Conservation (phyloP, 2,329 filamentous ascomycete genomes). For the Pseudopithomyces maydicus region DNA sequence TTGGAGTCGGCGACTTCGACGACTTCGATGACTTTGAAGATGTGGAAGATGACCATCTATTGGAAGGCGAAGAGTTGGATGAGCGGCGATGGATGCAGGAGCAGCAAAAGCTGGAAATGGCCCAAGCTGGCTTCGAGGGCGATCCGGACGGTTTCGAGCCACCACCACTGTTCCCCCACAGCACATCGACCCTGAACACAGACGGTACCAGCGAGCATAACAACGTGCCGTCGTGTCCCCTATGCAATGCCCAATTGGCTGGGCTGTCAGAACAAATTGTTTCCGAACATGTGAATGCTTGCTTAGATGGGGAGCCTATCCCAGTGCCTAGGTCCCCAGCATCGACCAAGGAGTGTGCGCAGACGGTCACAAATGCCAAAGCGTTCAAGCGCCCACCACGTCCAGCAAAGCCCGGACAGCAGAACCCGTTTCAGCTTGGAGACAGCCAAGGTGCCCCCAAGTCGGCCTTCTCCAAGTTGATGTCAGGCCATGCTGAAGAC, state of each 20-base stretch:
- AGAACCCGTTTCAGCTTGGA: conserved; percentile 72
- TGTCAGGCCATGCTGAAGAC: conserved; percentile 91
- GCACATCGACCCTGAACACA: conserved; percentile 15
- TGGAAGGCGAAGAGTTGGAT: conserved; percentile 57
- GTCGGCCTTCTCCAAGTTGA: conserved; percentile 90
- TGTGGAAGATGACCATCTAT: conserved; percentile 66
- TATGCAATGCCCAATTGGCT: conserved; percentile 71
- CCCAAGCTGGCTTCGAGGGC: conserved; percentile 50
- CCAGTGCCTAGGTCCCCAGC: conserved; percentile 52
- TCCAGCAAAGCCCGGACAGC: conserved; percentile 77
- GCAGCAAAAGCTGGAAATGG: conserved; percentile 61
- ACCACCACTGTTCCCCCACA: conserved; percentile 35
- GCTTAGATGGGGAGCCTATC: conserved; percentile 80
- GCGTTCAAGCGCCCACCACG: conserved; percentile 68
- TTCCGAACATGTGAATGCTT: conserved; percentile 87
- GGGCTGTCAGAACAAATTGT: conserved; percentile 66
- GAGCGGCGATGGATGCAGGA: conserved; percentile 73
- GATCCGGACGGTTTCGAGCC: conserved; percentile 61
- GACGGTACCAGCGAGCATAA: conserved; percentile 21
- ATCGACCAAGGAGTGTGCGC: conserved; percentile 11
- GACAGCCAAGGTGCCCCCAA: conserved; percentile 38
- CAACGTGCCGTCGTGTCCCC: conserved; percentile 65
- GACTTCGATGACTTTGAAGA: conserved; percentile 60
- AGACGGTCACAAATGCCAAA: conserved; percentile 45
- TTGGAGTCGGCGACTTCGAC: conserved; percentile 50